Base-by-base conservation (phyloP, 805 yeast genomes). In the Myxozyma neglecta region DNA sequence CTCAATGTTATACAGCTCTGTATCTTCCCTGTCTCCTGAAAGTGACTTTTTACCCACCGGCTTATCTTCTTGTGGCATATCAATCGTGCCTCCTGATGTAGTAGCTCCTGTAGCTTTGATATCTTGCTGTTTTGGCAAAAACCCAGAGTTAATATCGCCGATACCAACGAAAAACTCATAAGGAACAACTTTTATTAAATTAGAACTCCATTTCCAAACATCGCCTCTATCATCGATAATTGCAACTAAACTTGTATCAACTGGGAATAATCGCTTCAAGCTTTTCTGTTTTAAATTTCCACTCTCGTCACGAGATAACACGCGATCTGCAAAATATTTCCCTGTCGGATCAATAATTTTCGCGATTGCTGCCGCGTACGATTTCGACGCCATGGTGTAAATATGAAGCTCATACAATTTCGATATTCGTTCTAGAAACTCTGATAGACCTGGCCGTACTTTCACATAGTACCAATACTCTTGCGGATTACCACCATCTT, bases 141-240 rank as follows among this genome's bases (percentile, higher is more conserved):
- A 91, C 67, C 90, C 87, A 20, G 97, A 90, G 71, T 94, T 94
- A 71, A 94, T 94, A 77, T 94, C 99, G 35, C 99, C 99, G 59
- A 93, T 90, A 10, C 98, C 98, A 42, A 92, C 96, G 70, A 94
- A 94, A 70, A 94, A 94, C 72, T 90, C 96, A 73, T 90, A 94
- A 0, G 99, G 99, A 1, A 91, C 88, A 5, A 93, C 98, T 74
- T 93, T 90, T 61, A 94, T 85, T 69, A 94, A 77, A 72, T 94
- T 92, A 11, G 88, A 85, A 68, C 90, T 89, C 99, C 99, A 94
- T 71, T 89, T 89, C 99, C 99, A 94, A 20, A 94, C 99, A 74
- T 94, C 99, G 2, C 97, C 99, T 72, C 99, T 83, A 74, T 94
- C 99, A 74, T 94, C 99, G 62, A 94, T 94, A 50, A 94, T 87